Percentiles rank a stretch among this genome's conserved stretches.
These are phyloP conservation scores for Eutreptiella sp. DNA, from an alignment of 208 protist species.

Conservation along the genomic window DNA sequence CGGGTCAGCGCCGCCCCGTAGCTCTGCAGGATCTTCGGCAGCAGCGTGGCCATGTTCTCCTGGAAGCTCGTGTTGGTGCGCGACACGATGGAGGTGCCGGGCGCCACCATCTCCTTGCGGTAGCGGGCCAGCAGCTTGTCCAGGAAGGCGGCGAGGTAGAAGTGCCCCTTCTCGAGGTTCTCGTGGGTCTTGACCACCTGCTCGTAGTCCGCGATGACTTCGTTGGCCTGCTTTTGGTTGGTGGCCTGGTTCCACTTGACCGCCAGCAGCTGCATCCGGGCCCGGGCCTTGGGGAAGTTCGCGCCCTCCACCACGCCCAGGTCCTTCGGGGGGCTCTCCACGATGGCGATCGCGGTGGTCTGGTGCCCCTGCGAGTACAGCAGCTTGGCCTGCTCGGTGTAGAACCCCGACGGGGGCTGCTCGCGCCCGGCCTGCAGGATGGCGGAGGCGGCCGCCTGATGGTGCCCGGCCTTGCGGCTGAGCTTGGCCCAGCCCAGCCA, in stretches of 20 bases:
- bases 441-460: slow-evolving; percentile 61
- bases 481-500: slow-evolving; percentile 68
- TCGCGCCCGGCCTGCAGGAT: slow-evolving; percentile 48
- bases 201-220: slow-evolving; percentile 70
- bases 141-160: slow-evolving; percentile 83
- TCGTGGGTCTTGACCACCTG: slow-evolving; percentile 47
- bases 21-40: slow-evolving; percentile 53
- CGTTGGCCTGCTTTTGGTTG: slow-evolving; percentile 56
- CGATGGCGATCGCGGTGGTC: slow-evolving; percentile 66
- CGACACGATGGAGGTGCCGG: background rate
- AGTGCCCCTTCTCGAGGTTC: slow-evolving; percentile 74
- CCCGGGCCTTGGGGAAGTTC: slow-evolving; percentile 26
- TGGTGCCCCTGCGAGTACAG: slow-evolving; percentile 65
- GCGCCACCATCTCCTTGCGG: slow-evolving; percentile 4
- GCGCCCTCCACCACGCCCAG: slow-evolving; percentile 21
- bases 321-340: slow-evolving; percentile 42
- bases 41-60: slow-evolving; percentile 28
- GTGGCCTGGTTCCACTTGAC: slow-evolving; percentile 68
- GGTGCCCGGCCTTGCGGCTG: slow-evolving; percentile 58
- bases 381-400: slow-evolving; percentile 69
- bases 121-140: slow-evolving; percentile 58
- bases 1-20: slow-evolving; percentile 71
- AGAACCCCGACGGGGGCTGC: slow-evolving; percentile 37
- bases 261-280: slow-evolving; percentile 60
- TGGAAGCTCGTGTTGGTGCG: background rate